Evolutionary conservation across 2,329 filamentous ascomycete species (phyloP).

Genomic region (Cladosporium cucumerinum): DNA sequence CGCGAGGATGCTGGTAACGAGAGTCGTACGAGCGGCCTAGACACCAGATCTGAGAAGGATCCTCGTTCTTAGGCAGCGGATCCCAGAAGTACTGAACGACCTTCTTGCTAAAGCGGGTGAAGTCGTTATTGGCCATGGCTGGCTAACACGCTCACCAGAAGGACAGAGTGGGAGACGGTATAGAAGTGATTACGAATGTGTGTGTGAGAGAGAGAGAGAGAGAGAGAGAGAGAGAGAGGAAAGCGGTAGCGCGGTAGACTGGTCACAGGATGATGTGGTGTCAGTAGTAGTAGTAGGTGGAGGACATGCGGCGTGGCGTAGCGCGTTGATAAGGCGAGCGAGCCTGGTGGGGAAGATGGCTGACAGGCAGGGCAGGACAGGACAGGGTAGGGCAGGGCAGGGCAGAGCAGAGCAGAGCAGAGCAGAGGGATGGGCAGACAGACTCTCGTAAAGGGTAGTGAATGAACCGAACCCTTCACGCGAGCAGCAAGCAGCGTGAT

Average conservation of each 20-base stretch:
- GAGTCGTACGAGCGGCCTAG: slow-evolving; percentile 58
- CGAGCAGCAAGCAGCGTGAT: not conserved
- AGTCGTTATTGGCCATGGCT: slow-evolving; percentile 65
- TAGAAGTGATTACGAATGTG: not conserved
- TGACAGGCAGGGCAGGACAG: not conserved
- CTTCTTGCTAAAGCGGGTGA: slow-evolving; percentile 70
- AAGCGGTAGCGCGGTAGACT: not conserved
- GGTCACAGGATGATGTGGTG: slow-evolving; percentile 5
- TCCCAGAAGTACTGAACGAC: slow-evolving; percentile 93
- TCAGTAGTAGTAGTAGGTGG: not conserved
- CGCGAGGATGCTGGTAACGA: slow-evolving; percentile 23
- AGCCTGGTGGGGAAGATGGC: not conserved
- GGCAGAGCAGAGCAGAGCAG: not conserved
- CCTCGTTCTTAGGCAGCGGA: slow-evolving; percentile 78
- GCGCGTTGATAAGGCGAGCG: not conserved
- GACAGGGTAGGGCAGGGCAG: too few species aligned
- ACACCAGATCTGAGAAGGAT: slow-evolving; percentile 78
- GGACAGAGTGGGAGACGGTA: not conserved
- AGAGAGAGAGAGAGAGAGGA: not conserved
- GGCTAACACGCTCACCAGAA: not conserved
- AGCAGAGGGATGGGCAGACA: not conserved
- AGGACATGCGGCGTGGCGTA: slow-evolving; percentile 3
- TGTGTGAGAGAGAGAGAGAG: too few species aligned
- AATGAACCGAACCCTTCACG: not conserved
- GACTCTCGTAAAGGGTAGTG: not conserved